Evolutionary conservation across 176 grass and related monocot genomes (phyloP).

Genomic region (Pontederia paniculata): DNA sequence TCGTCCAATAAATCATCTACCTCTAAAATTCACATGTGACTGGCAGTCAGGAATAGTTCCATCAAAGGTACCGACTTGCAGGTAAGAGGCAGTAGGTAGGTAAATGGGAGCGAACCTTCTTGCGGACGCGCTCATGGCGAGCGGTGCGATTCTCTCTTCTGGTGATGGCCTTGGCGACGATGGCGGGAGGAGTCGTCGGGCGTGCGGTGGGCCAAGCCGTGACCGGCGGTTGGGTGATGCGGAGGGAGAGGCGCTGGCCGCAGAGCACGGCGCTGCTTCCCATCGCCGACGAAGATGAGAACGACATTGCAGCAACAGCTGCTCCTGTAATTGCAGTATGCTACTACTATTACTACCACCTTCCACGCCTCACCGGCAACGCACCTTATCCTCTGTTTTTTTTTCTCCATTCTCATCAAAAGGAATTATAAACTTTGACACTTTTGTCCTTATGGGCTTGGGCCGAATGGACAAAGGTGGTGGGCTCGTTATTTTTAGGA

Average conservation of each 20-base stretch:
- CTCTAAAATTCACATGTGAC: too few species aligned
- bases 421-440: too few species aligned
- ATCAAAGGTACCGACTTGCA: neutral
- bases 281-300: neutral
- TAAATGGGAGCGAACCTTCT: slow-evolving; percentile 38
- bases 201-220: neutral
- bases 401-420: too few species aligned
- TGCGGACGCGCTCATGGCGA: slow-evolving; percentile 71
- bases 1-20: too few species aligned
- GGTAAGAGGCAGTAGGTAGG: neutral
- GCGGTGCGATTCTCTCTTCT: slow-evolving; percentile 50
- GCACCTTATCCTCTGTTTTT: too few species aligned
- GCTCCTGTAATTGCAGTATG: too few species aligned
- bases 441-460: too few species aligned
- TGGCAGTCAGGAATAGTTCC: neutral
- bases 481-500: too few species aligned
- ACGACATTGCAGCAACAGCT: neutral
- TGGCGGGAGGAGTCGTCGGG: neutral
- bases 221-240: neutral
- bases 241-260: neutral
- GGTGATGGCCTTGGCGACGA: slow-evolving; percentile 46
- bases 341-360: too few species aligned
- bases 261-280: neutral
- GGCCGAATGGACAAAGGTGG: too few species aligned
- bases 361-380: too few species aligned